A percentile compares a stretch with the other conserved stretches of the same genome.
Evolutionary conservation across 108 stramenopile species (phyloP).

Genomic region (Pinguiococcus pyrenoidosus): DNA sequence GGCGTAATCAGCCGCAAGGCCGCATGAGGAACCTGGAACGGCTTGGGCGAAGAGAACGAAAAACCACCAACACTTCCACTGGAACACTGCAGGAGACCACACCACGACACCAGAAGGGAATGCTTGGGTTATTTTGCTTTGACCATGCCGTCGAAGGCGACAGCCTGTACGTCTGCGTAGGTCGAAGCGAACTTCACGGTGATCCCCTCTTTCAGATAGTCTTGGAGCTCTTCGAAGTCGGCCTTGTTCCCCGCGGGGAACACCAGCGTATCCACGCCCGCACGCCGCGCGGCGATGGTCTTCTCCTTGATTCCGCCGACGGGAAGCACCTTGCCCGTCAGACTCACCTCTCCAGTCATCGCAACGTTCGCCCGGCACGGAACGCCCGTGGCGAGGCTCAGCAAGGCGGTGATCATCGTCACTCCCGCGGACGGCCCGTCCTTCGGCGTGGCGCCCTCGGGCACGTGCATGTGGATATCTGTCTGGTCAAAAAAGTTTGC

Average conservation of each 20-base stretch:
- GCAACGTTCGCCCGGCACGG: constrained; percentile 82
- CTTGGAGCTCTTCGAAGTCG: constrained; percentile 90
- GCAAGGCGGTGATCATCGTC: constrained; percentile 88
- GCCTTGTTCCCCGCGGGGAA: constrained; percentile 73
- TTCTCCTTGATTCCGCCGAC: constrained; percentile 99
- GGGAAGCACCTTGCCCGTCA: constrained; percentile 51
- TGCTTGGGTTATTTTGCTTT: too few relatives aligned
- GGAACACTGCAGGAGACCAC: too few relatives aligned
- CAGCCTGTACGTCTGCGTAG: too few relatives aligned
- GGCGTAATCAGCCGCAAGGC: too few relatives aligned
- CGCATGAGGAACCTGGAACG: too few relatives aligned
- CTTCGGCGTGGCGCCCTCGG: constrained; percentile 95
- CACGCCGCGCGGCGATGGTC: constrained; percentile 86
- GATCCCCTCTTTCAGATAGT: constrained; percentile 82
- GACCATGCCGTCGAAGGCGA: too few relatives aligned
- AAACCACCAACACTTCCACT: too few relatives aligned
- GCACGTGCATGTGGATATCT: constrained; percentile 96
- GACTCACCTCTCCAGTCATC: constrained; percentile 79
- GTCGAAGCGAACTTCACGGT: too few relatives aligned
- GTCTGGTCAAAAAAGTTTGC: constrained; percentile 46
- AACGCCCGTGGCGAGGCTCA: constrained; percentile 66
- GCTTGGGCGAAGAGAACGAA: too few relatives aligned
- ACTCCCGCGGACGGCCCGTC: constrained; percentile 88
- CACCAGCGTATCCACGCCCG: constrained; percentile 69
- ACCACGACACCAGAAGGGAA: too few relatives aligned